A percentile compares a stretch with the other conserved stretches of the same genome.
Conservation (phyloP, 1,284 basidiomycete genomes). For the Boletus albobrunnescens region DNA sequence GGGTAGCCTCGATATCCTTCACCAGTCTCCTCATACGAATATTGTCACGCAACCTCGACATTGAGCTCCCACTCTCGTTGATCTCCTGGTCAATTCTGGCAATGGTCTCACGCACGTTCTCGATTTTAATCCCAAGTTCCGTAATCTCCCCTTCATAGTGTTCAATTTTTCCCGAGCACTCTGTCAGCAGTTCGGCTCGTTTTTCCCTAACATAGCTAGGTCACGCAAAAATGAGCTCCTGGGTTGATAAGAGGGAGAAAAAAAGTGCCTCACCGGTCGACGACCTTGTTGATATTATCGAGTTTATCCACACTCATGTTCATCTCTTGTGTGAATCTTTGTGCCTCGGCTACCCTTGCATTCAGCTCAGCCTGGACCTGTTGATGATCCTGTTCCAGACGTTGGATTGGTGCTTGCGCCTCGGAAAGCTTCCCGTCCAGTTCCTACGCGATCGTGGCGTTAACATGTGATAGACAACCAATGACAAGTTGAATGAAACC, state of each 20-base stretch:
- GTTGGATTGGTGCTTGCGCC: slow-evolving; percentile 64
- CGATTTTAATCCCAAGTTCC: slow-evolving; percentile 52
- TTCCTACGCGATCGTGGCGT: slow-evolving; percentile 42
- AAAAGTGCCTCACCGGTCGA: slow-evolving; percentile 53
- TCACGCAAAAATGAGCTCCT: neutral
- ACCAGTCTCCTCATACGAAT: slow-evolving; percentile 72
- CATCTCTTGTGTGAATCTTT: slow-evolving; percentile 57
- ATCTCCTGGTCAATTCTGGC: slow-evolving; percentile 66
- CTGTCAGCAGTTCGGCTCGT: slow-evolving; percentile 58
- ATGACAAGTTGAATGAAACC: slow-evolving; percentile 25
- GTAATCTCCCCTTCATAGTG: slow-evolving; percentile 58
- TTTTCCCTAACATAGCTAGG: slow-evolving; percentile 72
- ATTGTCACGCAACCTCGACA: slow-evolving; percentile 83
- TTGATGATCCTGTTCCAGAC: slow-evolving; percentile 59
- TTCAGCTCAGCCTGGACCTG: slow-evolving; percentile 52
- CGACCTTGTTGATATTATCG: slow-evolving; percentile 52
- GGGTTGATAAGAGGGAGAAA: neutral
- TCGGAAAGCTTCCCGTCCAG: slow-evolving; percentile 62
- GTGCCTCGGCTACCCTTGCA: slow-evolving; percentile 49
- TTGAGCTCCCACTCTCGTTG: slow-evolving; percentile 63
- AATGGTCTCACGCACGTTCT: slow-evolving; percentile 51
- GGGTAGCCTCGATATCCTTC: slow-evolving; percentile 63
- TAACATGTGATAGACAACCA: neutral
- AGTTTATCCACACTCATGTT: slow-evolving; percentile 65
- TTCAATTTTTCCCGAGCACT: slow-evolving; percentile 59